A percentile compares a stretch with the other conserved stretches of the same genome.
Conservation (phyloP, 164 flowering plant genomes). For the Piper longum region DNA sequence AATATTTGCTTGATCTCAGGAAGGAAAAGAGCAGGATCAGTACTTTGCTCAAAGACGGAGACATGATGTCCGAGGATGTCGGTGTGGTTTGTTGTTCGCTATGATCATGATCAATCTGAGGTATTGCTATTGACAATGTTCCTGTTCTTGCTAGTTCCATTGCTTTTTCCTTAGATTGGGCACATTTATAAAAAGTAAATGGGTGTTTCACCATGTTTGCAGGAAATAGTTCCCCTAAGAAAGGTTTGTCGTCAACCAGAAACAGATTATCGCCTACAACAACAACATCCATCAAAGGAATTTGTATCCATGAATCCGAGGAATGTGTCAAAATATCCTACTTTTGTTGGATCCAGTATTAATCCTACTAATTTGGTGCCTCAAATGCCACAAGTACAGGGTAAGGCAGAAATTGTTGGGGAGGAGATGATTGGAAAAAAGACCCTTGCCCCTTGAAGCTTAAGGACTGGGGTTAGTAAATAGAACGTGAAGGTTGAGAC, state of each 20-base stretch:
- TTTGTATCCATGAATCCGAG: conserved; percentile 20
- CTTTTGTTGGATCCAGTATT: conserved; percentile 7
- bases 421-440: not conserved
- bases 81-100: conserved; percentile 92
- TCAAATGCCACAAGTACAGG: conserved; percentile 15
- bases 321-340: conserved; percentile 18
- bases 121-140: conserved; percentile 19
- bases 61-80: conserved; percentile 96
- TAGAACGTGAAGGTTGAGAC: no score
- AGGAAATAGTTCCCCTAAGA: conserved; percentile 87
- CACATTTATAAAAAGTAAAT: not conserved
- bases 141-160: conserved; percentile 1
- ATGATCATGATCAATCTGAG: conserved; percentile 94
- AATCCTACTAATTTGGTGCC: conserved; percentile 4
- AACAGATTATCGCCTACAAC: conserved; percentile 78
- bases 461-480: no score
- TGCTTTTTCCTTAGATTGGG: no score
- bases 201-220: not conserved
- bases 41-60: conserved; percentile 91
- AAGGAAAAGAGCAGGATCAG: conserved; percentile 97
- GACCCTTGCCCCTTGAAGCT: no score
- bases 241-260: conserved; percentile 95
- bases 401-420: conserved; percentile 5
- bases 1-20: conserved; percentile 27
- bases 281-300: conserved; percentile 48